Conservation (phyloP, 768 basidiomycete genomes). For the Bullera alba region DNA sequence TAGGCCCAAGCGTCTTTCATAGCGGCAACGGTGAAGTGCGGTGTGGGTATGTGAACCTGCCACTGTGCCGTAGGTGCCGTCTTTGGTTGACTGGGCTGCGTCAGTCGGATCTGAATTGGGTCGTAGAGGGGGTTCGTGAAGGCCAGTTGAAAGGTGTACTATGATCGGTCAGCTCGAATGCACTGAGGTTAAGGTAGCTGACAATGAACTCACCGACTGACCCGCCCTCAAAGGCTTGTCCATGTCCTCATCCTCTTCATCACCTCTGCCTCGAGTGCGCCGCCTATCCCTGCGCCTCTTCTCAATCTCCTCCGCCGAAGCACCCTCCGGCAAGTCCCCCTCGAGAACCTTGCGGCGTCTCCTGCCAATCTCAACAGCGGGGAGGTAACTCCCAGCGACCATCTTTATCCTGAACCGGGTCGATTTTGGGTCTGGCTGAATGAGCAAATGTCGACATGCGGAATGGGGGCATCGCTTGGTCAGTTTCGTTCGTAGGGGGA, state of each 20-base stretch:
- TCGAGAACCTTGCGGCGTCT: constrained; percentile 10
- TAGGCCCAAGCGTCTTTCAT: constrained; percentile 98
- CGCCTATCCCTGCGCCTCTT: constrained; percentile 18
- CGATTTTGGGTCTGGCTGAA: constrained; percentile 96
- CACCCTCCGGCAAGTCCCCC: background rate
- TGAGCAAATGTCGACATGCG: constrained; percentile 87
- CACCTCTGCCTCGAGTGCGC: constrained; percentile 10
- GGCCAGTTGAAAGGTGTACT: constrained; percentile 78
- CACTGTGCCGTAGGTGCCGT: constrained; percentile 7
- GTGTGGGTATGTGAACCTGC: constrained; percentile 65
- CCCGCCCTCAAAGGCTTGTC: constrained; percentile 16
- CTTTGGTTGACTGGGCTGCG: constrained; percentile 51
- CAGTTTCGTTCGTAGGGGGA: constrained; percentile 85
- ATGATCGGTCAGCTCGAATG: background rate
- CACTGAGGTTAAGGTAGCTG: background rate
- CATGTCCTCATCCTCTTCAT: constrained; percentile 33
- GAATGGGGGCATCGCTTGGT: constrained; percentile 80
- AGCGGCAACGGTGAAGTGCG: constrained; percentile 73
- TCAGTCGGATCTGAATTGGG: constrained; percentile 83
- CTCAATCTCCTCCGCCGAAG: constrained; percentile 17
- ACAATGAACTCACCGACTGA: constrained; percentile 17
- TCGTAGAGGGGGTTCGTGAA: constrained; percentile 94
- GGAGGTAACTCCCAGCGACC: constrained; percentile 88
- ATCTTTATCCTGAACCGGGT: constrained; percentile 96
- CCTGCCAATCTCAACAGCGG: constrained; percentile 61